phyloP scores from a whole-genome alignment of 352 stramenopile genomes.

The Globisporangium carolinianum region DNA sequence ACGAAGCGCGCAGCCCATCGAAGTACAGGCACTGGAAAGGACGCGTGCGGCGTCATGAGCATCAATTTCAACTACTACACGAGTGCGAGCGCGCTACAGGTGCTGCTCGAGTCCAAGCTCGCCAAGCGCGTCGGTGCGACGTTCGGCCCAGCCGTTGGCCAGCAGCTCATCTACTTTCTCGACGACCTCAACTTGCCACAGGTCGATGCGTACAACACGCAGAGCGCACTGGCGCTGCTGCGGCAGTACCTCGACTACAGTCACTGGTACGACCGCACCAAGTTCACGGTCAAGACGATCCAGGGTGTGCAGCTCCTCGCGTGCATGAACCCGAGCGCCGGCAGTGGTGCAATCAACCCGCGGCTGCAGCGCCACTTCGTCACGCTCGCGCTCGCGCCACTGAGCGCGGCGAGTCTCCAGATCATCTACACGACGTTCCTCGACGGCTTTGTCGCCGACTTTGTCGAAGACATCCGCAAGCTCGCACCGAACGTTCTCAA shows the following conservation, averaged over 20 bases:
- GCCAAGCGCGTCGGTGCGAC: constrained; percentile 85
- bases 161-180: constrained; percentile 93
- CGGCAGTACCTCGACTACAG: constrained; percentile 94
- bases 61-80: constrained; percentile 88
- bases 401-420: constrained; percentile 83
- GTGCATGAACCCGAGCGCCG: constrained; percentile 94
- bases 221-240: constrained; percentile 91
- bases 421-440: constrained; percentile 95
- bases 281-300: constrained; percentile 92
- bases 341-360: constrained; percentile 91
- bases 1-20: constrained; percentile 13
- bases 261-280: constrained; percentile 92
- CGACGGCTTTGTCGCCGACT: constrained; percentile 90
- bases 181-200: constrained; percentile 95
- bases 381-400: constrained; percentile 89
- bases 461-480: constrained; percentile 90
- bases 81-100: constrained; percentile 56
- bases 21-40: background rate
- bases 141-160: constrained; percentile 71
- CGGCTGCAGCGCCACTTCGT: constrained; percentile 94
- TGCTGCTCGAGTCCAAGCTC: constrained; percentile 84
- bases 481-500: constrained; percentile 82
- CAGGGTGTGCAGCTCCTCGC: constrained; percentile 91
- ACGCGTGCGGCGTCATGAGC: constrained; percentile 53
- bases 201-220: constrained; percentile 92